Percentiles rank a stretch among this genome's conserved stretches.
phyloP scores from a whole-genome alignment of 345 rosid genomes.

The Rhodamnia rubescens region DNA sequence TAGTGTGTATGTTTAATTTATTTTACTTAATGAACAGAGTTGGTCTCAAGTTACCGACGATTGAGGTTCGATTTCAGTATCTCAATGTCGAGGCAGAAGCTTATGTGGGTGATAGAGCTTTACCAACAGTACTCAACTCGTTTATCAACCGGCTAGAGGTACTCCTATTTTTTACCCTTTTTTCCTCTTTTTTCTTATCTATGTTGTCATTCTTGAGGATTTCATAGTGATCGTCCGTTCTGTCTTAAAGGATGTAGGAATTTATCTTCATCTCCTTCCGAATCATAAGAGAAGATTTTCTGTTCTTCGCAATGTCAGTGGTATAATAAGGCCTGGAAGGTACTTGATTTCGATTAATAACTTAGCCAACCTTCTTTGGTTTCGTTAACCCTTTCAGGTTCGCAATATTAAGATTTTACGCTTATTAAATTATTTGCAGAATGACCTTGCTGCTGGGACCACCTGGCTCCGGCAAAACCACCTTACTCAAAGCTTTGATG shows the following conservation, averaged over 20 bases:
- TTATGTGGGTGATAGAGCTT: constrained; percentile 5
- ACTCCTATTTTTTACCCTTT: neutral
- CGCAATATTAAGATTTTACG: neutral
- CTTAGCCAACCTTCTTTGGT: neutral
- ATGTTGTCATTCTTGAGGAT: neutral
- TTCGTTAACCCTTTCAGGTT: neutral
- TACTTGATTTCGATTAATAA: neutral
- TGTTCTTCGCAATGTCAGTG: constrained; percentile 2
- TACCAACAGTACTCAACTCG: neutral
- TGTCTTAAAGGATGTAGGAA: neutral
- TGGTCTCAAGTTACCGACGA: neutral
- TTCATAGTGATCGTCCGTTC: neutral
- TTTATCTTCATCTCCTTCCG: constrained; percentile 1
- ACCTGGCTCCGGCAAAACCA: constrained; percentile 11
- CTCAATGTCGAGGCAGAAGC: constrained; percentile 6
- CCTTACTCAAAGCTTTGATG: constrained; percentile 3
- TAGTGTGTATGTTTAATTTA: neutral
- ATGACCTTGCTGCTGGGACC: constrained; percentile 8
- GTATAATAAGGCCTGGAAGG: constrained; percentile 9
- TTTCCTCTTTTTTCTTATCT: neutral
- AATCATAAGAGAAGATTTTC: constrained; percentile 3
- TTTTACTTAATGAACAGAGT: neutral
- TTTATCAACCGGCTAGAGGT: constrained; percentile 1
- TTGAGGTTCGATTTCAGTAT: constrained; percentile 8
- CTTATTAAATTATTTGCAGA: neutral